Evolutionary conservation across 2,329 filamentous ascomycete genomes (phyloP).

Genomic region (Sphaerulina musiva): DNA sequence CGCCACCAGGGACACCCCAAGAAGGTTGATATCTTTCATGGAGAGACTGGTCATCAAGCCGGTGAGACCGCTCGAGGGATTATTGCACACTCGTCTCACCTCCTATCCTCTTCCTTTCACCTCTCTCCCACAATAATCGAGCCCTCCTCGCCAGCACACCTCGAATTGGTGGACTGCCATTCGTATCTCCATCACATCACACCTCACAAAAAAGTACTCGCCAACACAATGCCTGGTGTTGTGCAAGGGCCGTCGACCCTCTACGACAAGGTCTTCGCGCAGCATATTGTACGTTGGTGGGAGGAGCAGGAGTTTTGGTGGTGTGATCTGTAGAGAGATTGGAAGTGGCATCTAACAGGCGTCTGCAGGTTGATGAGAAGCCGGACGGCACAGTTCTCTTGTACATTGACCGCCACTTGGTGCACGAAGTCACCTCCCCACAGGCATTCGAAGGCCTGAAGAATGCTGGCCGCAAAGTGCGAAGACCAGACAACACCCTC

Average conservation of each 20-base stretch:
- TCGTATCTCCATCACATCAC: neutral
- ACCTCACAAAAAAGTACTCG: neutral
- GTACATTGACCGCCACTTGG: slow-evolving; percentile 93
- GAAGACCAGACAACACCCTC: slow-evolving; percentile 92
- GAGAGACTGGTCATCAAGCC: too few relatives aligned
- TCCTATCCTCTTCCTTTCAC: neutral
- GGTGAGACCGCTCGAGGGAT: too few relatives aligned
- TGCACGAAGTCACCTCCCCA: slow-evolving; percentile 97
- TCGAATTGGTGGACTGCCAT: too few relatives aligned
- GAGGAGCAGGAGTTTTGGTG: too few relatives aligned
- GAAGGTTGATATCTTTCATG: too few relatives aligned
- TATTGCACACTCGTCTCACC: too few relatives aligned
- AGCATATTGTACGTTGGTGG: slow-evolving; percentile 59
- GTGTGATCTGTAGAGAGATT: too few relatives aligned
- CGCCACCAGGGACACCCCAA: too few relatives aligned
- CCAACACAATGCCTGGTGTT: slow-evolving; percentile 28
- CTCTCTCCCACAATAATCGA: neutral
- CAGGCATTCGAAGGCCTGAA: slow-evolving; percentile 96
- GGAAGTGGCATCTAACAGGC: slow-evolving; percentile 3
- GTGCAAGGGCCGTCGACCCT: slow-evolving; percentile 29
- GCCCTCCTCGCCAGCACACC: neutral
- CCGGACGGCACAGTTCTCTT: slow-evolving; percentile 85
- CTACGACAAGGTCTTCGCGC: slow-evolving; percentile 95
- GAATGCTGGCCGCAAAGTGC: slow-evolving; percentile 79
- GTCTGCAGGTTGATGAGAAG: slow-evolving; percentile 65